Evolutionary conservation across 129 eudicot genomes (phyloP).

Genomic region (Centella asiatica): DNA sequence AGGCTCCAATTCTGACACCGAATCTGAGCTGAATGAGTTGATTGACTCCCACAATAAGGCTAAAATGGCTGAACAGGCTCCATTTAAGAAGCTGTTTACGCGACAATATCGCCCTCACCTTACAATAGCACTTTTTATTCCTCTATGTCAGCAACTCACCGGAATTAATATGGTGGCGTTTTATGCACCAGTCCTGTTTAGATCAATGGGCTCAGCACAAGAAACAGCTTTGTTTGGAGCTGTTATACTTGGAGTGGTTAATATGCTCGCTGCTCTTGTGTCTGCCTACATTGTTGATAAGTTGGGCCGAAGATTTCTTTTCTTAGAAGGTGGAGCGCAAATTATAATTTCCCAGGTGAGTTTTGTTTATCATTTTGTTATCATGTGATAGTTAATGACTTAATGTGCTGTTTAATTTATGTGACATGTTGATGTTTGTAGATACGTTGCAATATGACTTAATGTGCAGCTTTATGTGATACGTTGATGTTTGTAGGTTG

Average conservation of each 20-base stretch:
- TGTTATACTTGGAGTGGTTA: constrained; percentile 27
- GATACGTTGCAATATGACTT: no score
- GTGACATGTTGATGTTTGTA: constrained; percentile 4
- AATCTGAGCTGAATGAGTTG: constrained; percentile 32
- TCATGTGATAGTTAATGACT: not conserved
- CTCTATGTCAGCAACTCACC: constrained; percentile 39
- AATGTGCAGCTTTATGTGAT: no score
- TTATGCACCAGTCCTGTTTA: constrained; percentile 40
- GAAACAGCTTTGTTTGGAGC: constrained; percentile 26
- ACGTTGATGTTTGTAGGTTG: constrained; percentile 19
- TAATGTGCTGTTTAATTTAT: no score
- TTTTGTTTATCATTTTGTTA: not conserved
- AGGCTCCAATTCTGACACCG: constrained; percentile 21
- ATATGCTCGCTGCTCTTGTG: constrained; percentile 22
- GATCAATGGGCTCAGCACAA: constrained; percentile 23
- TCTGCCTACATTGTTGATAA: constrained; percentile 36
- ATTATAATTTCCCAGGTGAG: constrained; percentile 30
- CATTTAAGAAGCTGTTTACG: constrained; percentile 18
- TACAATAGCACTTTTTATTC: constrained; percentile 26
- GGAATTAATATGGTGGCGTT: constrained; percentile 38
- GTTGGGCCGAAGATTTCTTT: constrained; percentile 33
- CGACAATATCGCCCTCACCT: constrained; percentile 29
- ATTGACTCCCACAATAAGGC: constrained; percentile 16
- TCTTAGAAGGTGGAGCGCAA: constrained; percentile 44
- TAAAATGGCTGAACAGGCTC: constrained; percentile 4